Conservation (phyloP, 805 yeast genomes). For the Wickerhamia fluorescens region DNA sequence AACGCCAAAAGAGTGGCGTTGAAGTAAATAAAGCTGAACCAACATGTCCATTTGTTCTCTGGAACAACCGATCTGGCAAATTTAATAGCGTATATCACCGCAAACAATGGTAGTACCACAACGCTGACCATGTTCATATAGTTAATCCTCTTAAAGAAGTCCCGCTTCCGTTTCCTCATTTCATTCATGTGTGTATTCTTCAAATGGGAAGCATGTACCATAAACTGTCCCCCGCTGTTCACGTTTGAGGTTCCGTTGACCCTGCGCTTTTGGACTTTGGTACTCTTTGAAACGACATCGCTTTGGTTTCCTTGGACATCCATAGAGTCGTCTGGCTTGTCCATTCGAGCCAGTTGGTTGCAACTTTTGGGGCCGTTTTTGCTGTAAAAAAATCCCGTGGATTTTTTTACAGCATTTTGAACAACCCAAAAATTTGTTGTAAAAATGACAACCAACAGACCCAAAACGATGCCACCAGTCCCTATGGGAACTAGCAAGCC, state of each 20-base stretch:
- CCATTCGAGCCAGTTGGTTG: no score
- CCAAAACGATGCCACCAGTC: no score
- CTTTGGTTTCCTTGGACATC: slow-evolving; percentile 1
- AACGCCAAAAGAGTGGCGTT: slow-evolving; percentile 33
- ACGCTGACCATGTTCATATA: slow-evolving; percentile 26
- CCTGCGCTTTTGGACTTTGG: slow-evolving; percentile 20
- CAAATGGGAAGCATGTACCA: slow-evolving; percentile 17
- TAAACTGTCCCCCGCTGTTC: slow-evolving; percentile 2
- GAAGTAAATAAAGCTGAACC: slow-evolving; percentile 26
- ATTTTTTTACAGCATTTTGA: no score
- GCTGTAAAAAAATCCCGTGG: no score
- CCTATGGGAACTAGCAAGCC: no score
- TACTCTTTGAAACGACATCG: no score
- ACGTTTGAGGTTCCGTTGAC: slow-evolving; percentile 4
- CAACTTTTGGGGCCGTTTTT: no score
- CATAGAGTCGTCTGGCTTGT: no score
- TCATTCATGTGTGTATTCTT: slow-evolving; percentile 26
- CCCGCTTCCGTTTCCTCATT: slow-evolving; percentile 28
- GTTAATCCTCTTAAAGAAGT: slow-evolving; percentile 30
- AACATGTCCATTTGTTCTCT: slow-evolving; percentile 18
- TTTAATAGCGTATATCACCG: slow-evolving; percentile 20
- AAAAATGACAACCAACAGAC: no score
- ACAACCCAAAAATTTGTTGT: no score
- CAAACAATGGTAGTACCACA: slow-evolving; percentile 26
- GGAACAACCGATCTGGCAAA: slow-evolving; percentile 19